Conservation (phyloP, 202 grass and related monocot genomes). For the Schoenoplectus triqueter region DNA sequence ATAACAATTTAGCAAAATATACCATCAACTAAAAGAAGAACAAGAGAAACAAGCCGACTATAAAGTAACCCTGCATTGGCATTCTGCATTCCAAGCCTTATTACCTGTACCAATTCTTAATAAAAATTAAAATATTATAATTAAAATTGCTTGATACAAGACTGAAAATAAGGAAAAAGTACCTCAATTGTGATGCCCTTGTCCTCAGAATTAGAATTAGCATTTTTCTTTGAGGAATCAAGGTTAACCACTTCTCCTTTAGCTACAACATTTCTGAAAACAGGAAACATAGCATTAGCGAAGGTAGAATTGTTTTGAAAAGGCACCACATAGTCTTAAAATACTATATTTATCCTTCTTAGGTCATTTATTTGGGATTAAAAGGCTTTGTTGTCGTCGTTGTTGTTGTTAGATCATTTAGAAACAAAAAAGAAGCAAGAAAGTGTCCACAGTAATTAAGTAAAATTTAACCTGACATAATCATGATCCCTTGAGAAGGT, state of each 20-base stretch:
- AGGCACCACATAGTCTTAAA: neutral
- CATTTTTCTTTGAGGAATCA: constrained; percentile 44
- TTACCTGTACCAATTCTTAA: constrained; percentile 50
- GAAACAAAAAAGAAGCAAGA: constrained; percentile 23
- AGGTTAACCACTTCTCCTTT: constrained; percentile 52
- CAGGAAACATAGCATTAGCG: constrained; percentile 11
- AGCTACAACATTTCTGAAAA: constrained; percentile 56
- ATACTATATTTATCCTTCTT: neutral
- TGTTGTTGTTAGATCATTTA: constrained; percentile 11
- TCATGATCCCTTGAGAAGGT: constrained; percentile 74
- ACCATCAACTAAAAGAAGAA: constrained; percentile 95
- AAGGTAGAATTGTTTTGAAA: neutral
- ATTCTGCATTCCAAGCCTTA: constrained; percentile 71
- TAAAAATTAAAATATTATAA: constrained; percentile 8
- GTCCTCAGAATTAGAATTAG: neutral
- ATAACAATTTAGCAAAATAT: constrained; percentile 44
- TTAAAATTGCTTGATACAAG: neutral
- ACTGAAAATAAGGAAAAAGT: constrained; percentile 27
- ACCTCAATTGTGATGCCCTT: constrained; percentile 65
- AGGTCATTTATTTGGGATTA: too few species aligned
- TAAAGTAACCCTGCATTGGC: constrained; percentile 76
- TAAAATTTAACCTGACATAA: constrained; percentile 64
- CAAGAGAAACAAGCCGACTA: constrained; percentile 75
- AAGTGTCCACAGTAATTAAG: constrained; percentile 33
- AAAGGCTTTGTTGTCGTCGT: too few species aligned